Base-by-base conservation (phyloP, 2,329 filamentous ascomycete genomes). In the Dactylonectria macrodidyma region DNA sequence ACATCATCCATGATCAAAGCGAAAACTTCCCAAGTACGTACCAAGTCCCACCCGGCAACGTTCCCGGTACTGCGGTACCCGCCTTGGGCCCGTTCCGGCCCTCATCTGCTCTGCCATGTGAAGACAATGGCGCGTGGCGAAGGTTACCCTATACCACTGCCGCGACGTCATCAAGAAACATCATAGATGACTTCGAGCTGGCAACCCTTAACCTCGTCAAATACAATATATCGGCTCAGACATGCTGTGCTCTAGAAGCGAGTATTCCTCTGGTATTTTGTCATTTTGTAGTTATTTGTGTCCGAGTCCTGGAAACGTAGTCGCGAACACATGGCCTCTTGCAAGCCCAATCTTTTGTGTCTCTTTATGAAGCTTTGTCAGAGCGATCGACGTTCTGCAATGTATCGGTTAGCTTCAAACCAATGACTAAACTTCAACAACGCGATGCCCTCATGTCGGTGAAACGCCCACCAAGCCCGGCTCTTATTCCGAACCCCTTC, bases 401-500 rank as follows among this genome's bases (percentile, higher is more conserved):
- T 3, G 36, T 38, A 38, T 10, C 10, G 12, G 4, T 10, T 52
- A 52, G 7, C 36, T 3, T 59, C 56, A 58, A 44, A 4, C 55
- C 55, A 24, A 36, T 22, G 24, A 5, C 7, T 30, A 44, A 7
- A 16, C 6, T 44, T 24, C 34, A 69, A 59, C 62, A 58, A 59
- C 46, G 50, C 62, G 19, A 16, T 24, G 30, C 9, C 51, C 64
- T 11, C 12, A 70, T 74, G 72, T 8, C 67, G 26, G 41, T 4
- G 46, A 83, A 83, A 62, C 76, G 79, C 22, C 73, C 71, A 22
- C 63, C 65, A 30, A 80, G 78, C 61, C 78, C 79, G 2, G 69
- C 73, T 24, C 72, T 86, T 58, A 81, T 85, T 9, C 68, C 80
- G 2, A 86, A 86, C 58, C 84, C 84, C 1, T 83, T 85, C 66